Conservation (phyloP, 768 basidiomycete genomes). For the Russula compacta region DNA sequence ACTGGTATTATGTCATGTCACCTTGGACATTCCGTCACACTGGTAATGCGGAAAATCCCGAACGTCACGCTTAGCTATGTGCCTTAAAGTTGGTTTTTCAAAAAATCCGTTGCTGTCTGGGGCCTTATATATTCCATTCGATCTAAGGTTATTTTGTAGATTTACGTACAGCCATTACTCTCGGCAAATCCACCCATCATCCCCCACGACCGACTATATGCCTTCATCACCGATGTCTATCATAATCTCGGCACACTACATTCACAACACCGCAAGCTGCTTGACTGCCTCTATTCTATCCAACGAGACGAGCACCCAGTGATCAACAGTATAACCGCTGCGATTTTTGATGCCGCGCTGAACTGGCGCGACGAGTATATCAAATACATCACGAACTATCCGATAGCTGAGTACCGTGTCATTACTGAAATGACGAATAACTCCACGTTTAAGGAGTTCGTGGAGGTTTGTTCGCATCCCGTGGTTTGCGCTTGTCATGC, state of each 20-base stretch:
- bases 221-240: slow-evolving; percentile 81
- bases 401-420: slow-evolving; percentile 80
- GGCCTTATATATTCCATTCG: not conserved
- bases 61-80: no score
- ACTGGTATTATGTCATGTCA: no score
- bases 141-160: slow-evolving; percentile 34
- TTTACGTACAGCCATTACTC: slow-evolving; percentile 74
- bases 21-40: no score
- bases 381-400: slow-evolving; percentile 87
- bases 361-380: slow-evolving; percentile 91
- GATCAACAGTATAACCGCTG: slow-evolving; percentile 72
- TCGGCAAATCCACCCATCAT: slow-evolving; percentile 74
- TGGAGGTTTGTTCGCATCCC: slow-evolving; percentile 47
- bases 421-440: slow-evolving; percentile 85
- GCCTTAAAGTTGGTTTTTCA: no score
- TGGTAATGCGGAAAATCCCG: no score
- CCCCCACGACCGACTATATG: slow-evolving; percentile 53
- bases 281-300: slow-evolving; percentile 75
- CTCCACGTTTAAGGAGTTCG: slow-evolving; percentile 66
- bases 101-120: no score
- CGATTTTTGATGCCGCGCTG: slow-evolving; percentile 80
- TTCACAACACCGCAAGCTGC: slow-evolving; percentile 62
- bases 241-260: slow-evolving; percentile 77
- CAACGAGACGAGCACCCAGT: slow-evolving; percentile 82
- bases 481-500: not conserved